Percentiles rank a stretch among this genome's conserved stretches.
These are phyloP conservation scores for Trypanosomatidae sp. DNA, from an alignment of 208 protist species.

Conservation along the genomic window DNA sequence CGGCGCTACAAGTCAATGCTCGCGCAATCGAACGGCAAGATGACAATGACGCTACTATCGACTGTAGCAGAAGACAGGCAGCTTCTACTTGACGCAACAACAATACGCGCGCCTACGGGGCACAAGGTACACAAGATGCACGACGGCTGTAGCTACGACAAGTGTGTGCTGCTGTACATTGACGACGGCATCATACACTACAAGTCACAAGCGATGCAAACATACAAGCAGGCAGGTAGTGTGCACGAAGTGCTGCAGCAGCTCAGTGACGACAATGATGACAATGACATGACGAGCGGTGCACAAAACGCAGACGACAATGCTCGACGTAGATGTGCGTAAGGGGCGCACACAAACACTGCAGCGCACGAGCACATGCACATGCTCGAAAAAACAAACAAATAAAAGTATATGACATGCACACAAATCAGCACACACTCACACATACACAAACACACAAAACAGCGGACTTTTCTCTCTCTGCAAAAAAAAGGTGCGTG, in stretches of 20 bases:
- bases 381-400: too few relatives aligned
- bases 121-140: constrained; percentile 57
- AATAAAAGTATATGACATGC: too few relatives aligned
- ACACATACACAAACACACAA: too few relatives aligned
- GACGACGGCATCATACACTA: constrained; percentile 50
- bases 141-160: constrained; percentile 7
- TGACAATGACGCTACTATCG: constrained; percentile 44
- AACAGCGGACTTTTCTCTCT: too few relatives aligned
- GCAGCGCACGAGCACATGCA: too few relatives aligned
- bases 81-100: constrained; percentile 46
- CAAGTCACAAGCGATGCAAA: constrained; percentile 16
- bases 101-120: constrained; percentile 32
- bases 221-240: constrained; percentile 38
- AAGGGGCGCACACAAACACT: too few relatives aligned
- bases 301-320: neutral
- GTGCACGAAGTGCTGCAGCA: constrained; percentile 60
- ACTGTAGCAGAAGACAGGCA: constrained; percentile 59
- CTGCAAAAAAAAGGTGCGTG: too few relatives aligned
- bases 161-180: constrained; percentile 48
- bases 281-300: neutral
- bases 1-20: constrained; percentile 48
- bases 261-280: neutral
- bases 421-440: too few relatives aligned
- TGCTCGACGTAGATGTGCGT: too few relatives aligned
- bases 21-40: constrained; percentile 39